Base-by-base conservation (phyloP, 352 stramenopile species). In the Ophiocytium majus region DNA sequence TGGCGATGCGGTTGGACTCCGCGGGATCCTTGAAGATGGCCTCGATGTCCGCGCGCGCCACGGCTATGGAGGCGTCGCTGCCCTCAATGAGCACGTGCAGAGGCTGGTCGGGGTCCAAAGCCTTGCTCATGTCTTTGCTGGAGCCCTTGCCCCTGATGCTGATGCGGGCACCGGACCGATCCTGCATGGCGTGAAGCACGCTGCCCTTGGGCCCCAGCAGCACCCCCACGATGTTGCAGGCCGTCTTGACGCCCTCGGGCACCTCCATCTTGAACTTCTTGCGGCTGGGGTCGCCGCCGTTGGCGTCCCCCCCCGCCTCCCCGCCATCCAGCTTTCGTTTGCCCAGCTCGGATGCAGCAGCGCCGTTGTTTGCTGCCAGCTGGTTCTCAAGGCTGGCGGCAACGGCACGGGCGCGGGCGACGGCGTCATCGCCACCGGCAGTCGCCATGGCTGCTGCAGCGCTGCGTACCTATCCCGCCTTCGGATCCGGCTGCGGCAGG, bases 201-300 rank as follows among this genome's bases (percentile, higher is more conserved):
- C 93, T 95, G 1, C 94, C 94, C 63, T 92, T 92, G 63, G 94
- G 94, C 1, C 94, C 94, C 84, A 97, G 96, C 50, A 97, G 88
- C 76, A 97, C 86, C 92, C 93, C 94, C 91, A 97, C 95, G 81
- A 97, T 97, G 90, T 97, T 97, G 86, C 97, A 96, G 43, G 97
- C 94, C 9, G 93, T 92, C 89, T 97, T 94, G 82, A 95, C 94
- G 83, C 96, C 93, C 83, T 93, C 93, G n/a, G 84, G 84, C 32
- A 88, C 82, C 63, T 97, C 96, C 89, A 95, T 91, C 91, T 97
- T 97, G n/a, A 89, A 31, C 66, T 89, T 89, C n/a, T 87, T 87
- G 66, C 79, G 86, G 19, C 74, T 31, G 19, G 32, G 34, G 31
- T 83, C 80, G 5, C 14, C 66, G 32, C 66, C 66, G 35, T 78